A percentile compares a stretch with the other conserved stretches of the same genome.
These are phyloP conservation scores for Wickerhamiella musiphila DNA, from an alignment of 805 yeast genomes.

Conservation along the genomic window DNA sequence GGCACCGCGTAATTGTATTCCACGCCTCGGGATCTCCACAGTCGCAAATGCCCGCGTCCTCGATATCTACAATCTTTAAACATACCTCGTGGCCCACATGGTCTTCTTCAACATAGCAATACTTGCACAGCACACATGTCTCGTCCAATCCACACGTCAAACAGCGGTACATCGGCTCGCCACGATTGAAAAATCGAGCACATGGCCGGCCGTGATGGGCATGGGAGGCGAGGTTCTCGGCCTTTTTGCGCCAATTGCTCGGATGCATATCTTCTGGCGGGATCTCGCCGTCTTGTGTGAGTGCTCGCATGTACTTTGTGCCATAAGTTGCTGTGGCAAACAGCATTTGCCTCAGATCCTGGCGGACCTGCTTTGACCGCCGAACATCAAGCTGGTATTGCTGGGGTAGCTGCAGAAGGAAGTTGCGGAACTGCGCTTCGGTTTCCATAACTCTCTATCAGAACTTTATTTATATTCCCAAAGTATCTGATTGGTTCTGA, in stretches of 20 bases:
- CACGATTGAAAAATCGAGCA: conserved; percentile 50
- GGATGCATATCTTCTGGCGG: conserved; percentile 4
- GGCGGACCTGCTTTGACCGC: conserved; percentile 13
- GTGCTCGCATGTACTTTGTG: conserved; percentile 23
- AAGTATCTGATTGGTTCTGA: too few species aligned
- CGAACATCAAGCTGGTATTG: conserved; percentile 16
- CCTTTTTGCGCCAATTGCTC: conserved; percentile 13
- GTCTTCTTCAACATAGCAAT: conserved; percentile 50
- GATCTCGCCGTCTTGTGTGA: conserved; percentile 2
- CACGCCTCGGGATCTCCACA: conserved; percentile 86
- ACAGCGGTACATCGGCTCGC: conserved; percentile 72
- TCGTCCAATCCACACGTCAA: conserved; percentile 62
- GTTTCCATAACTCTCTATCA: too few species aligned
- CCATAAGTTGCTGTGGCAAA: conserved; percentile 27
- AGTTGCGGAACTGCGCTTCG: conserved; percentile 7
- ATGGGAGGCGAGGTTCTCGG: conserved; percentile 11
- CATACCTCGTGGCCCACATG: conserved; percentile 63
- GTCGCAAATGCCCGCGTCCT: conserved; percentile 67
- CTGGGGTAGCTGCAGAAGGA: conserved; percentile 19
- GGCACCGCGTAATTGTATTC: conserved; percentile 37
- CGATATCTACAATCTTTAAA: conserved; percentile 38
- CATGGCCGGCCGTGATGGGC: conserved; percentile 54
- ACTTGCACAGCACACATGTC: conserved; percentile 65
- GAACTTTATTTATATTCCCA: too few species aligned
- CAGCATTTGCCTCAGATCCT: conserved; percentile 25